Percentiles rank a stretch among this genome's conserved stretches.
phyloP scores from a whole-genome alignment of 2,329 filamentous ascomycete genomes.

The Penicillium frequentans region DNA sequence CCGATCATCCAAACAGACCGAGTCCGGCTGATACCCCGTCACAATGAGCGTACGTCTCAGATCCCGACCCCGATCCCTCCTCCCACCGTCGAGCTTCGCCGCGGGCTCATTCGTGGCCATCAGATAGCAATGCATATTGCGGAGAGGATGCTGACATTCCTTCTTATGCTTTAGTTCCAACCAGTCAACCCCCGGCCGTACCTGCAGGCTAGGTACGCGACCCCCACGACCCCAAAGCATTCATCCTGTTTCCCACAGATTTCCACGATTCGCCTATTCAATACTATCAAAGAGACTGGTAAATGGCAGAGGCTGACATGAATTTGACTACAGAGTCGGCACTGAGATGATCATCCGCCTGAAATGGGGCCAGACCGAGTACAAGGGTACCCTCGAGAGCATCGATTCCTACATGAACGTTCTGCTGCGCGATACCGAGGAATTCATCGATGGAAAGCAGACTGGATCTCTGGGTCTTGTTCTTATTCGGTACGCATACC shows the following conservation, averaged over 20 bases:
- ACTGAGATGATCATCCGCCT: constrained; percentile 87
- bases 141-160: constrained; percentile 8
- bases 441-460: constrained; percentile 85
- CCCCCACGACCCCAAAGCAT: background rate
- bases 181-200: constrained; percentile 96
- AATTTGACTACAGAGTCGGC: constrained; percentile 64
- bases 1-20: background rate
- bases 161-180: constrained; percentile 63
- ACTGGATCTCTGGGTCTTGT: constrained; percentile 86
- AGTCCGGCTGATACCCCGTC: constrained; percentile 3
- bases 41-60: constrained; percentile 36
- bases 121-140: background rate
- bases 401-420: constrained; percentile 99
- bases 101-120: background rate
- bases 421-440: constrained; percentile 84
- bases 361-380: constrained; percentile 98
- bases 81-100: background rate
- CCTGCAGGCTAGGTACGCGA: constrained; percentile 81
- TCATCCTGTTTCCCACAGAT: background rate
- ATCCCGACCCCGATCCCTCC: background rate
- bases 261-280: background rate
- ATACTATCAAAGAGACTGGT: background rate
- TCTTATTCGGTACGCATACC: constrained; percentile 70
- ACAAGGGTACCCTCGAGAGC: constrained; percentile 88
- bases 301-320: constrained; percentile 8